A percentile compares a stretch with the other conserved stretches of the same genome.
Conservation (phyloP, 2,329 filamentous ascomycete species). For the Fusarium foetens region DNA sequence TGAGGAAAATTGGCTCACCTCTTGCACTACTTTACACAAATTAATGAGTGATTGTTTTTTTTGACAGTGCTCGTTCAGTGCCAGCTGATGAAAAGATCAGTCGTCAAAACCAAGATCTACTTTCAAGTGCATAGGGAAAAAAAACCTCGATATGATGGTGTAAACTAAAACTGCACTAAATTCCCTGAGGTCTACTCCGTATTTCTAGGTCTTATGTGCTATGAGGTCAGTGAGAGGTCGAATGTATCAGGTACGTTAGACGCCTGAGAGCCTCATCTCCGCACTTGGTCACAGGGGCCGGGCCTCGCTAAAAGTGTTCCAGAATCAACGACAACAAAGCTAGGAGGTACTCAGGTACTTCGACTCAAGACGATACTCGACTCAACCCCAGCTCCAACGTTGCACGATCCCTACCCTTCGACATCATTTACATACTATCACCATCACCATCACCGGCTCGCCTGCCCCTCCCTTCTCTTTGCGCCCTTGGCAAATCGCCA, state of each 20-base stretch:
- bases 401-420: slow-evolving; percentile 31
- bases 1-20: not conserved
- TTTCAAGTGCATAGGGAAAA: slow-evolving; percentile 8
- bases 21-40: not conserved
- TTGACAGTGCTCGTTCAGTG: not conserved
- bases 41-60: not conserved
- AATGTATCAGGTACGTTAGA: slow-evolving; percentile 4
- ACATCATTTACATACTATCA: slow-evolving; percentile 26
- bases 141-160: slow-evolving; percentile 29
- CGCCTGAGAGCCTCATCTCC: not conserved
- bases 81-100: slow-evolving; percentile 3
- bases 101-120: slow-evolving; percentile 6
- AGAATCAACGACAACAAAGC: not conserved
- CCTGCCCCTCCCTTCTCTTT: slow-evolving; percentile 17
- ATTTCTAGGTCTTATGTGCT: slow-evolving; percentile 1
- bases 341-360: slow-evolving; percentile 27
- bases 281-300: slow-evolving; percentile 6
- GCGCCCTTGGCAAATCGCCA: slow-evolving; percentile 20
- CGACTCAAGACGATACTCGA: not conserved
- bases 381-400: slow-evolving; percentile 27
- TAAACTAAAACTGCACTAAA: slow-evolving; percentile 13
- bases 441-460: slow-evolving; percentile 14
- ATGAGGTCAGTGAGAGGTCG: slow-evolving; percentile 11
- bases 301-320: not conserved
- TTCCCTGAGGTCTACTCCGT: not conserved